phyloP scores from a whole-genome alignment of 441 rosid genomes.

The Pelargonium cotyledonis region DNA sequence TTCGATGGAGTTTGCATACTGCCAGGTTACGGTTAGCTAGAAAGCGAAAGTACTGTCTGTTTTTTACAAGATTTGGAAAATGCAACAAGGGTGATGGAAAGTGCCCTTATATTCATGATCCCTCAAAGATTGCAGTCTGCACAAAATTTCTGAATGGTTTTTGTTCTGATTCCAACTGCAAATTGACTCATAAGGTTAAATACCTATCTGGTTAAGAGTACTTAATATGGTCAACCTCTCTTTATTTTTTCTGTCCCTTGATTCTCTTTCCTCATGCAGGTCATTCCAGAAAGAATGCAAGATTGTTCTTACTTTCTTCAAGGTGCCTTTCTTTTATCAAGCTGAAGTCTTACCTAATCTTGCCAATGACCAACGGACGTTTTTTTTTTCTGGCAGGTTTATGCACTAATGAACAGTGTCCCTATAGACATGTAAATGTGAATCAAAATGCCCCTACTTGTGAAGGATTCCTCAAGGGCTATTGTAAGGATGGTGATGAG shows the following conservation, averaged over 20 bases:
- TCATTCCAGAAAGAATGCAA: conserved; percentile 98
- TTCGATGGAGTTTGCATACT: conserved; percentile 95
- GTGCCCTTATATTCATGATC: conserved; percentile 89
- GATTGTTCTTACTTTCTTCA: conserved; percentile 92
- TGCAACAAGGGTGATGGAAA: conserved; percentile 95
- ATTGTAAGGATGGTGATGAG: conserved; percentile 90
- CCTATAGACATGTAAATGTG: conserved; percentile 93
- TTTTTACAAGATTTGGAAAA: conserved; percentile 93
- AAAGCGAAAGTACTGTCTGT: conserved; percentile 84
- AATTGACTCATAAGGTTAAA: conserved; percentile 86
- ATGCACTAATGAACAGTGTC: conserved; percentile 71
- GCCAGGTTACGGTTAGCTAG: conserved; percentile 77
- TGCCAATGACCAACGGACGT: conserved; percentile 21
- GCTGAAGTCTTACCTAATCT: conserved; percentile 14
- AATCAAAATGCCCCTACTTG: conserved; percentile 76
- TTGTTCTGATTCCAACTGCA: conserved; percentile 71
- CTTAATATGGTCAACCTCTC: conserved; percentile 14
- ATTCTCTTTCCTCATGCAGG: conserved; percentile 43
- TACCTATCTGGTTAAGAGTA: conserved; percentile 18
- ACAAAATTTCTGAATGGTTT: conserved; percentile 86
- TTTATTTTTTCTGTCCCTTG: conserved; percentile 9
- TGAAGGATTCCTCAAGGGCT: conserved; percentile 84
- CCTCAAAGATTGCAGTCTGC: conserved; percentile 91
- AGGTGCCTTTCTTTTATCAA: conserved; percentile 41
- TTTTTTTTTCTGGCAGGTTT: conserved; percentile 48